phyloP scores from a whole-genome alignment of 371 early-diverging fungal species.

The Lichtheimia ornata region DNA sequence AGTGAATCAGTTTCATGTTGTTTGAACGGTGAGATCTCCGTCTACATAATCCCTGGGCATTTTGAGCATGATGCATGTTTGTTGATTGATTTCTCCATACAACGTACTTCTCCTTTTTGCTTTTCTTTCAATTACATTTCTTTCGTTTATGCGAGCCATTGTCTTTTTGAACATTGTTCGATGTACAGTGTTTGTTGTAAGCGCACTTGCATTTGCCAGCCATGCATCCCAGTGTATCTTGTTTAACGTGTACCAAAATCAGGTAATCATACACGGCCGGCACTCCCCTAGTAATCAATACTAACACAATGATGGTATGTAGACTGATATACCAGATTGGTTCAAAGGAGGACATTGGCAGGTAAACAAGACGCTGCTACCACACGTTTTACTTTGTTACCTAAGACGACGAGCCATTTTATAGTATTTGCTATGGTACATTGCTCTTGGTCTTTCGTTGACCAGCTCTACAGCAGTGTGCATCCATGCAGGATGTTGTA shows the following conservation, averaged over 20 bases:
- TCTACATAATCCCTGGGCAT: too few relatives aligned
- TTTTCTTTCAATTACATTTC: not conserved
- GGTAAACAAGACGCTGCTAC: constrained; percentile 11
- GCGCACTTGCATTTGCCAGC: constrained; percentile 4
- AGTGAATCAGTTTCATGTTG: too few relatives aligned
- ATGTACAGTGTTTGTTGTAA: constrained; percentile 7
- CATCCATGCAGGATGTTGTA: constrained; percentile 33
- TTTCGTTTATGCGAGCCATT: constrained; percentile 10
- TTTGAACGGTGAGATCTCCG: too few relatives aligned
- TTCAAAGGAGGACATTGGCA: constrained; percentile 40
- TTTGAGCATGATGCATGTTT: not conserved
- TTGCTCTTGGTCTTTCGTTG: constrained; percentile 23
- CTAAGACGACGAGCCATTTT: not conserved
- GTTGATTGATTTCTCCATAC: not conserved
- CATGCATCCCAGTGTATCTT: constrained; percentile 38
- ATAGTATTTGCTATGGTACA: constrained; percentile 37
- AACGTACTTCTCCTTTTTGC: not conserved
- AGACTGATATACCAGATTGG: constrained; percentile 36
- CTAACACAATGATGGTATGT: not conserved
- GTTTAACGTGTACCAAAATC: constrained; percentile 24
- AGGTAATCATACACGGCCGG: constrained; percentile 12
- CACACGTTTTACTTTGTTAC: not conserved
- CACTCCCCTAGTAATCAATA: not conserved
- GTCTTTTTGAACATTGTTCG: constrained; percentile 10
- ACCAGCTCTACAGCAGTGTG: constrained; percentile 25